Evolutionary conservation across 257 asterid species (phyloP).

Genomic region (Craterostigma plantagineum): DNA sequence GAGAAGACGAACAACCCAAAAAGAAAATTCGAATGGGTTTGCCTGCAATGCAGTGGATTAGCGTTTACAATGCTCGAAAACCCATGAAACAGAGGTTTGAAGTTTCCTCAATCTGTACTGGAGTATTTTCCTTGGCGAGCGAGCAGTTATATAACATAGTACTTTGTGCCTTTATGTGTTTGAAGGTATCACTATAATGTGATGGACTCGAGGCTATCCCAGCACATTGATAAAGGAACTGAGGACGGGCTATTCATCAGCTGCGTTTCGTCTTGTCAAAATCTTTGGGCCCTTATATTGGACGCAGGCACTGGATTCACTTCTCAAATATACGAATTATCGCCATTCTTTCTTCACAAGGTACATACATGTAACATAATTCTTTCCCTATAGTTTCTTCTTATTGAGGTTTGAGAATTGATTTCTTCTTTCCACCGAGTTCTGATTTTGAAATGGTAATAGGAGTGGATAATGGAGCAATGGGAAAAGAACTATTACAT

Average conservation of each 20-base stretch:
- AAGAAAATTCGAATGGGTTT: conserved; percentile 64
- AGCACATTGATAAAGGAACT: conserved; percentile 37
- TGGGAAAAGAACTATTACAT: conserved; percentile 57
- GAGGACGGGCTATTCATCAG: conserved; percentile 37
- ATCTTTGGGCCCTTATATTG: conserved; percentile 45
- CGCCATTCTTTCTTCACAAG: conserved; percentile 39
- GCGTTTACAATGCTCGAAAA: conserved; percentile 62
- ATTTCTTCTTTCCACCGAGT: no score
- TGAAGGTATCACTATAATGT: conserved; percentile 43
- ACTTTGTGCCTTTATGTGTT: conserved; percentile 4
- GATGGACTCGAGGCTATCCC: conserved; percentile 26
- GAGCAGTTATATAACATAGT: neutral
- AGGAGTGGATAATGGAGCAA: conserved; percentile 68
- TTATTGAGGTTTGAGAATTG: no score
- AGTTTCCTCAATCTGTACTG: neutral
- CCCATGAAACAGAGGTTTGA: conserved; percentile 81
- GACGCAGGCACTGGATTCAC: conserved; percentile 50
- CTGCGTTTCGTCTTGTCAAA: conserved; percentile 33
- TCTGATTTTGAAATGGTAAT: conserved; percentile 1
- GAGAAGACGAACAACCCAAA: conserved; percentile 61
- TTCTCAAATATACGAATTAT: conserved; percentile 32
- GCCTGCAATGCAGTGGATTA: conserved; percentile 81
- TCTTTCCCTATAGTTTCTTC: neutral
- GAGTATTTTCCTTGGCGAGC: neutral
- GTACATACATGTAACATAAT: conserved; percentile 6